Percentiles rank a stretch among this genome's conserved stretches.
These are phyloP conservation scores for Pyricularia pennisetigena DNA, from an alignment of 2,329 filamentous ascomycete species.

Conservation along the genomic window DNA sequence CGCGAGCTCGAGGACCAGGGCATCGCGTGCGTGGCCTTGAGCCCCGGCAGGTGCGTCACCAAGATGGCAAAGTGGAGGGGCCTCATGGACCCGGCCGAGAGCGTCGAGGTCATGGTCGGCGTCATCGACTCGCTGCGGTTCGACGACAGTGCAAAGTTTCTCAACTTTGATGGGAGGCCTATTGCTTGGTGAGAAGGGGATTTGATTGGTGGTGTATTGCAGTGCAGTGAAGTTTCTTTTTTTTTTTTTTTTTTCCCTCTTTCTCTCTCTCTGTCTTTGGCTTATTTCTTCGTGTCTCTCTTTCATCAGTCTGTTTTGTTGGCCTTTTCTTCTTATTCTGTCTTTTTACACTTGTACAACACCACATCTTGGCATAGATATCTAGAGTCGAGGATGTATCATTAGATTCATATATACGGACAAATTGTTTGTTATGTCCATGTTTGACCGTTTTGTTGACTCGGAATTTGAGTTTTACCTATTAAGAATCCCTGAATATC, in stretches of 20 bases:
- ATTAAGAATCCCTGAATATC: no score
- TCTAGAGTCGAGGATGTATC: not conserved
- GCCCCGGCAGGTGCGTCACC: constrained; percentile 4
- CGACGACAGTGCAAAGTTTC: constrained; percentile 3
- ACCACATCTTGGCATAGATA: not conserved
- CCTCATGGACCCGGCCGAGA: constrained; percentile 3
- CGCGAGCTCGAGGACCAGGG: constrained; percentile 5
- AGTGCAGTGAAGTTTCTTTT: not conserved
- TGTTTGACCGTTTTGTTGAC: not conserved
- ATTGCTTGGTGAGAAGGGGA: not conserved
- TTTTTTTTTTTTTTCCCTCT: not conserved
- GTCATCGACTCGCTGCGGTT: constrained; percentile 3
- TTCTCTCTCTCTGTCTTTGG: not conserved
- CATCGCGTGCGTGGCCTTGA: constrained; percentile 3
- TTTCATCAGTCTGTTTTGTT: not conserved
- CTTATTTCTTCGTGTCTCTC: not conserved
- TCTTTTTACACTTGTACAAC: not conserved
- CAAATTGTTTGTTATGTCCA: not conserved
- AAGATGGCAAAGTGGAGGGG: constrained; percentile 6
- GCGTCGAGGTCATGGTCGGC: constrained; percentile 3
- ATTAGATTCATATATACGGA: not conserved
- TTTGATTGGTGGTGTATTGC: not conserved
- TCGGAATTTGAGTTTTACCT: not conserved
- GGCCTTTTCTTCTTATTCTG: not conserved
- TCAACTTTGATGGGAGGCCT: constrained; percentile 5